phyloP scores from a whole-genome alignment of 352 stramenopile genomes.

The Phytopythium kandeliae region DNA sequence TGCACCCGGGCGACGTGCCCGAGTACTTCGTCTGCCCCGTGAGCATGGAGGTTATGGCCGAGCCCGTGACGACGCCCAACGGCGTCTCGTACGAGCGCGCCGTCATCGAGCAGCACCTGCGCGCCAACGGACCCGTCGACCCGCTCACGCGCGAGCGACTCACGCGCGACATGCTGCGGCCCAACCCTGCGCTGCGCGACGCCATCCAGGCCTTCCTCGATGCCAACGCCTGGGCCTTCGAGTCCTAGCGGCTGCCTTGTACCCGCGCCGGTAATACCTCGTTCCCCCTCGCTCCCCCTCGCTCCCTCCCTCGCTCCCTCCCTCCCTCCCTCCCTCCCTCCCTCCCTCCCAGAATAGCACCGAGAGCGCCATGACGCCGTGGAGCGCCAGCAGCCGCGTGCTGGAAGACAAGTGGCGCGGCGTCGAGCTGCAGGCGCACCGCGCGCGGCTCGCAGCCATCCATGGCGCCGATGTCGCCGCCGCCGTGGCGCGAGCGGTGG shows the following conservation, averaged over 20 bases:
- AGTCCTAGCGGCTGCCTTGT: no score
- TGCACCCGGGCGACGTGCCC: conserved; percentile 51
- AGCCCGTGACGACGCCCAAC: conserved; percentile 74
- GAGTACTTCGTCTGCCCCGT: conserved; percentile 81
- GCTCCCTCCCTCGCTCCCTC: no score
- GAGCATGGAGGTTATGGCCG: conserved; percentile 80
- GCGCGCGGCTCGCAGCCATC: conserved; percentile 43
- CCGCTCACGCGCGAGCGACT: conserved; percentile 62
- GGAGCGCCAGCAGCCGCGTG: conserved; percentile 36
- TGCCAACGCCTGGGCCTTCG: conserved; percentile 72
- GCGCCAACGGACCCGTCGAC: conserved; percentile 59
- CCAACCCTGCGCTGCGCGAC: conserved; percentile 55
- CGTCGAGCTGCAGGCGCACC: conserved; percentile 30
- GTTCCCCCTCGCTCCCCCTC: no score
- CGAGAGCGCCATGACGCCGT: conserved; percentile 15
- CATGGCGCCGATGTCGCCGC: no score
- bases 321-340: not conserved
- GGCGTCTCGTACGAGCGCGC: conserved; percentile 73
- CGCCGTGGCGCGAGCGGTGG: no score
- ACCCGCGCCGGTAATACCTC: no score
- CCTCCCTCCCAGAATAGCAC: not conserved
- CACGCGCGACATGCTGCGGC: conserved; percentile 64
- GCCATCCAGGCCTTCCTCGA: conserved; percentile 75
- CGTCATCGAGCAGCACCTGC: conserved; percentile 65
- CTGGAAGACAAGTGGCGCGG: conserved; percentile 41